Conservation (phyloP, 352 stramenopile genomes). For the Phytophthora crassamura region DNA sequence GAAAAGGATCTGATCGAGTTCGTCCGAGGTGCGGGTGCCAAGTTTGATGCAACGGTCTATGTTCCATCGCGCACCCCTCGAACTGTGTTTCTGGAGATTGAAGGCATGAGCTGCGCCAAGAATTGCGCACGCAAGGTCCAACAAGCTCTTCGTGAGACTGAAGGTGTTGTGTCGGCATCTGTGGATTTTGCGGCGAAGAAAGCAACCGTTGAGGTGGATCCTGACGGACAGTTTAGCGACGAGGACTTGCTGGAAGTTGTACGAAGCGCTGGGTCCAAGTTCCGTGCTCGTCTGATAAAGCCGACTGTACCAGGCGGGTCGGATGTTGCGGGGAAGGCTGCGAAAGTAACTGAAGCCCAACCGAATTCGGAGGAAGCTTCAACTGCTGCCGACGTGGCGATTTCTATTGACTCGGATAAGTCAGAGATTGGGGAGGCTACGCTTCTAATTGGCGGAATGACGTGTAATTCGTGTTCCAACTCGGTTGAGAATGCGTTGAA, state of each 20-base stretch:
- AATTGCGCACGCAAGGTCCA: conserved; percentile 82
- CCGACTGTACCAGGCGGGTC: not conserved
- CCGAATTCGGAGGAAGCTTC: conserved; percentile 18
- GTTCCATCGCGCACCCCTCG: conserved; percentile 36
- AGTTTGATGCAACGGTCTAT: conserved; percentile 73
- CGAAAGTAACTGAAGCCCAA: not conserved
- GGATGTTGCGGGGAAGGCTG: conserved; percentile 1
- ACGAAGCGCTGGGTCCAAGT: conserved; percentile 31
- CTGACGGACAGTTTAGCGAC: conserved; percentile 64
- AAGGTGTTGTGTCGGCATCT: conserved; percentile 70
- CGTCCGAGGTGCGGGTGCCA: conserved; percentile 53
- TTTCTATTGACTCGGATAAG: conserved; percentile 56
- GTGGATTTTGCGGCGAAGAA: conserved; percentile 75
- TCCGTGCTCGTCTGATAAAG: conserved; percentile 30
- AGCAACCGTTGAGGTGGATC: conserved; percentile 67
- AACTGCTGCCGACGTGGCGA: conserved; percentile 32
- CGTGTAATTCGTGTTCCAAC: conserved; percentile 92
- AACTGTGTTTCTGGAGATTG: conserved; percentile 58
- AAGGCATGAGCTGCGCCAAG: conserved; percentile 73
- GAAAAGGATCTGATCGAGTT: conserved; percentile 67
- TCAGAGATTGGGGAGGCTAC: conserved; percentile 68
- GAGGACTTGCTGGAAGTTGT: conserved; percentile 67
- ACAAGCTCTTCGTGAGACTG: conserved; percentile 51
- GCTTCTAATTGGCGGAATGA: conserved; percentile 90
- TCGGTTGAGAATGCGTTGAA: conserved; percentile 91